Base-by-base conservation (phyloP, 768 basidiomycete genomes). In the Favolaschia claudopus region DNA sequence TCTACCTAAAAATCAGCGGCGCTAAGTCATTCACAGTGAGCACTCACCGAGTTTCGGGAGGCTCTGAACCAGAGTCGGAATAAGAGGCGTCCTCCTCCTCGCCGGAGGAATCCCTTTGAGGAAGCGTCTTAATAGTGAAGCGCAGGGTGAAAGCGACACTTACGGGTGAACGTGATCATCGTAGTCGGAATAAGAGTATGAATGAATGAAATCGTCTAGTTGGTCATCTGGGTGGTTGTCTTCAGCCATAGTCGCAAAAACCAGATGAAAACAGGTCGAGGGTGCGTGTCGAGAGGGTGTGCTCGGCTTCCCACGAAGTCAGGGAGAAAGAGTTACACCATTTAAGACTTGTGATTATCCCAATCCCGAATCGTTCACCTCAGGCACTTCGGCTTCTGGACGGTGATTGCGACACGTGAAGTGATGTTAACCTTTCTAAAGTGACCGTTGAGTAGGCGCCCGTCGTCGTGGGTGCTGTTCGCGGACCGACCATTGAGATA, bases 241-340 rank as follows among this genome's bases (percentile, higher is more conserved):
- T 39, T 50, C 49, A 49, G 47, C 58, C 57, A 64, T 64, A 24
- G 14, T 43, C 34, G 62, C 32, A 50, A 20, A 29, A 46, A 24
- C 40, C 32, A 49, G 29, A 40, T 54, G 53, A 32, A 32, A 32
- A 29, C 45, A 34, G 40, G 45, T 40, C 19, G 17, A 58, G 40
- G 54, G 58, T 51, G 62, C 57, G 58, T 64, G 58, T 55, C 31
- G 62, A 50, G 42, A 63, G 28, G 51, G 62, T 34, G 56, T 25
- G 24, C 57, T n/a, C n/a, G n/a, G n/a, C n/a, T 59, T 64, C 62
- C 58, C 62, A 64, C 62, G 62, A 56, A 64, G 62, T 59, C 62
- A 56, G 38, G 31, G 42, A 50, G 52, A 46, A 52, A 55, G 54
- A 58, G 28, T 44, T 53, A 40, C 20, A 63, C 56, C 62, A 33